phyloP scores from a whole-genome alignment of 495 filamentous ascomycete genomes.

The Bathelium albidoporum region DNA sequence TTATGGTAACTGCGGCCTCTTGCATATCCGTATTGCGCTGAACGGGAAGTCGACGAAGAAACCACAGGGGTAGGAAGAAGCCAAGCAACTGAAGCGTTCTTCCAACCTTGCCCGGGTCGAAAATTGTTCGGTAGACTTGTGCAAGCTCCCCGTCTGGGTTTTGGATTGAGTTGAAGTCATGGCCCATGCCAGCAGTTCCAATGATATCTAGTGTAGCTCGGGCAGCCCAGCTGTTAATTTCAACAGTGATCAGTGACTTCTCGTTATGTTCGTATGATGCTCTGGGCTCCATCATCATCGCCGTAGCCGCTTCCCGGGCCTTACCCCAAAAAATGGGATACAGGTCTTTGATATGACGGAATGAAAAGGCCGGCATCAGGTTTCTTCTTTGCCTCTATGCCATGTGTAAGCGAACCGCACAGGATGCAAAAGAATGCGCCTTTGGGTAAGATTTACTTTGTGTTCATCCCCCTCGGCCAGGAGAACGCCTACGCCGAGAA shows the following conservation, averaged over 20 bases:
- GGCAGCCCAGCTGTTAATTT: constrained; percentile 55
- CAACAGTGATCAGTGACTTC: constrained; percentile 41
- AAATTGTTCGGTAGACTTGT: constrained; percentile 53
- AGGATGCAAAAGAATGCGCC: background rate
- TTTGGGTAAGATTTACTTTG: constrained; percentile 32
- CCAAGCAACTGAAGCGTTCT: constrained; percentile 37
- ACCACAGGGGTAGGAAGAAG: constrained; percentile 39
- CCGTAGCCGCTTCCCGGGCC: constrained; percentile 27
- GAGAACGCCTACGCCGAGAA: constrained; percentile 68
- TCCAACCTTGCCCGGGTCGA: constrained; percentile 35
- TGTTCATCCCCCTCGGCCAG: constrained; percentile 82
- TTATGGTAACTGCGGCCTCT: constrained; percentile 47
- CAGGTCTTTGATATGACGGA: constrained; percentile 75
- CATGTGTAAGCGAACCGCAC: background rate
- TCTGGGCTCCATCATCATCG: constrained; percentile 17
- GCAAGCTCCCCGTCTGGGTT: constrained; percentile 55
- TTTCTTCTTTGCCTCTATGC: constrained; percentile 54
- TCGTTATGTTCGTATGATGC: constrained; percentile 9
- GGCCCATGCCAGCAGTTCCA: constrained; percentile 68
- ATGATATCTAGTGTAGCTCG: constrained; percentile 82
- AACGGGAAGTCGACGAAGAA: constrained; percentile 49
- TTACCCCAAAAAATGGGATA: constrained; percentile 81
- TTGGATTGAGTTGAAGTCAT: constrained; percentile 63
- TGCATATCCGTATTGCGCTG: constrained; percentile 54
- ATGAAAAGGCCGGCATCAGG: constrained; percentile 75